A percentile compares a stretch with the other conserved stretches of the same genome.
phyloP scores from a whole-genome alignment of 2,329 filamentous ascomycete species.

The Exophiala bonariae region DNA sequence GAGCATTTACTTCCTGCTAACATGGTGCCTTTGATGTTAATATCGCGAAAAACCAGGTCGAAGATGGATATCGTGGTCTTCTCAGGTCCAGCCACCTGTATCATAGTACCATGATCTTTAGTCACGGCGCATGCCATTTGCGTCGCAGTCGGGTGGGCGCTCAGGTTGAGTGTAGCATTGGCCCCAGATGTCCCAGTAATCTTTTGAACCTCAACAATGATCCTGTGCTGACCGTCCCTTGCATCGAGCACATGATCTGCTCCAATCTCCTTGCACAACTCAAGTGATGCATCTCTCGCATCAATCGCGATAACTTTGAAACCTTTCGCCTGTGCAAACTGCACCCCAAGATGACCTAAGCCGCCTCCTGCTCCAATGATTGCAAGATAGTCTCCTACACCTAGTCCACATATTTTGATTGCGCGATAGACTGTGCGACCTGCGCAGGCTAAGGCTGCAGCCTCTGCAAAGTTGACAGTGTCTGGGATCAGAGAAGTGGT shows the following conservation, averaged over 20 bases:
- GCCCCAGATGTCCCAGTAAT: constrained; percentile 51
- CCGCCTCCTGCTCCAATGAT: constrained; percentile 53
- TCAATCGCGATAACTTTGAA: constrained; percentile 57
- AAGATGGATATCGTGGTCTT: constrained; percentile 39
- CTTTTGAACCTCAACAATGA: constrained; percentile 48
- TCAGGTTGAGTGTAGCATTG: constrained; percentile 54
- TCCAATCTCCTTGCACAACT: constrained; percentile 46
- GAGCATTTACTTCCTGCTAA: constrained; percentile 45
- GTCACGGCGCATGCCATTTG: constrained; percentile 56
- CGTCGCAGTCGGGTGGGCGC: constrained; percentile 52
- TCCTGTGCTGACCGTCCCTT: constrained; percentile 45
- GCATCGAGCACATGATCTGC: constrained; percentile 54
- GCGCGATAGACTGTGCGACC: constrained; percentile 53
- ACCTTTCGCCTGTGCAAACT: constrained; percentile 52
- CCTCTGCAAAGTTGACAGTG: constrained; percentile 48
- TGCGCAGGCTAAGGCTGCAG: constrained; percentile 59
- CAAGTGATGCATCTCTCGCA: constrained; percentile 54
- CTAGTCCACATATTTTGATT: constrained; percentile 42
- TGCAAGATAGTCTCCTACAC: constrained; percentile 37
- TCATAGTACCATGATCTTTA: constrained; percentile 57
- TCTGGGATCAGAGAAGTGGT: constrained; percentile 50
- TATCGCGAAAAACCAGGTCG: constrained; percentile 56
- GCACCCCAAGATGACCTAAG: constrained; percentile 54
- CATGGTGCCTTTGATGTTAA: constrained; percentile 50
- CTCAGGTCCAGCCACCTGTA: constrained; percentile 56